phyloP scores from a whole-genome alignment of 108 stramenopile species.

The Mediolabrus comicus region DNA sequence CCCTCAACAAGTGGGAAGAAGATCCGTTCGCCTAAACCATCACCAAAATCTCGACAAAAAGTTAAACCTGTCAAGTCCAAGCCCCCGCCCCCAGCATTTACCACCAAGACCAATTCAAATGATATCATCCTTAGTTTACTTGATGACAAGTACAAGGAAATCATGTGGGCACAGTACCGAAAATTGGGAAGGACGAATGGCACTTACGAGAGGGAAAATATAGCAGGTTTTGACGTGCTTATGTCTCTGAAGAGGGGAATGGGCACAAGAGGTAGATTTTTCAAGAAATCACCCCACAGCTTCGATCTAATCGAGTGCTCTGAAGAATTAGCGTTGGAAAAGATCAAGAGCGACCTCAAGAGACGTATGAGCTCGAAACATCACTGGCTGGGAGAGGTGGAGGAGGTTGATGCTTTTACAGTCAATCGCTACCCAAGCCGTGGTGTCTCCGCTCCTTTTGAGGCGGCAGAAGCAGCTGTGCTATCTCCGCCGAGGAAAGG shows the following conservation, averaged over 20 bases:
- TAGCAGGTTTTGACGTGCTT: not conserved
- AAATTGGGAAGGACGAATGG: conserved; percentile 7
- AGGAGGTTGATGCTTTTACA: not conserved
- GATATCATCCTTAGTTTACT: conserved; percentile 15
- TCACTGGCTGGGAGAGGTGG: not conserved
- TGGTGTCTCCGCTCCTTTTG: not conserved
- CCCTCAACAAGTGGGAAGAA: not conserved
- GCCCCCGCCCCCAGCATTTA: not conserved
- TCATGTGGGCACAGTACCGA: conserved; percentile 16
- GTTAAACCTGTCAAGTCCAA: not conserved
- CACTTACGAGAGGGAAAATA: conserved; percentile 2
- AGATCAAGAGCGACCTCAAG: not conserved
- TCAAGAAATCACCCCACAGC: conserved; percentile 10
- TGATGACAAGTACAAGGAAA: conserved; percentile 19
- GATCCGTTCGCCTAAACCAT: not conserved
- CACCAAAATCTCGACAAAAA: not conserved
- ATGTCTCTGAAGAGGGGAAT: conserved; percentile 1
- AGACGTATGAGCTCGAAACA: not conserved
- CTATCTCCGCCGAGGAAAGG: not conserved
- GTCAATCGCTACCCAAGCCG: not conserved
- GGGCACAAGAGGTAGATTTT: conserved; percentile 10
- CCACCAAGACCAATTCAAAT: not conserved
- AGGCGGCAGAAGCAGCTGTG: not conserved
- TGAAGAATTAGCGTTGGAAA: not conserved
- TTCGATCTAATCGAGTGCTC: conserved; percentile 8